phyloP scores from a whole-genome alignment of 2,329 filamentous ascomycete genomes.

The Arthrobotrys conoides region DNA sequence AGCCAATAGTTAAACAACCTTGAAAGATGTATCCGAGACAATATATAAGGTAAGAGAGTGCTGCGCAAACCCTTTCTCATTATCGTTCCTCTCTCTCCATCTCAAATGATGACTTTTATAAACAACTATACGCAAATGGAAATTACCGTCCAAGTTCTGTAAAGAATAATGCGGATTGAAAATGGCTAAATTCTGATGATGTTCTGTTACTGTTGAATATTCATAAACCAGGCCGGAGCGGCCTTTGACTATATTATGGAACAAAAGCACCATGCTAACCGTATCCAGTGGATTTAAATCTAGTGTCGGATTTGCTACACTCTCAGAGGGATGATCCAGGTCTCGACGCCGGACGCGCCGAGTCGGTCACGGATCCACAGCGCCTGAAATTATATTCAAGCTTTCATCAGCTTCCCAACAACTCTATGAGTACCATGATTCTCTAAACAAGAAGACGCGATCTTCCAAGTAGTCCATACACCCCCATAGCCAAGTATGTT shows the following conservation, averaged over 20 bases:
- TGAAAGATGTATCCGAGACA: background rate
- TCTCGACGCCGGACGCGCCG: too few species aligned
- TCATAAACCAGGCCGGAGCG: background rate
- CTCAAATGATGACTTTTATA: slow-evolving; percentile 75
- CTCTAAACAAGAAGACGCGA: background rate
- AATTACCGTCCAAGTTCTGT: slow-evolving; percentile 91
- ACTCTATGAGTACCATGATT: background rate
- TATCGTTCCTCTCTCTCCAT: slow-evolving; percentile 4
- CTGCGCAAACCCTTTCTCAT: background rate
- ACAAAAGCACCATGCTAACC: background rate
- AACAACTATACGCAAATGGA: slow-evolving; percentile 79
- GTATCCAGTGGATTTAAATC: background rate
- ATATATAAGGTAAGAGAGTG: background rate
- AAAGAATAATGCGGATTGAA: slow-evolving; percentile 81
- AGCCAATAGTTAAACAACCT: too few species aligned
- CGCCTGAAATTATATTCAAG: background rate
- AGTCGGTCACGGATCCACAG: too few species aligned
- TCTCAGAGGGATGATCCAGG: background rate
- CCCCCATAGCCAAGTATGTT: too few species aligned
- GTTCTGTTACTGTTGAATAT: slow-evolving; percentile 60
- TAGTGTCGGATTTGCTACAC: background rate
- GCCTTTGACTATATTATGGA: background rate
- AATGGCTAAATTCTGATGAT: slow-evolving; percentile 86
- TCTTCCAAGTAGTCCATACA: too few species aligned
- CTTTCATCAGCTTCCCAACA: background rate